Conservation (phyloP, 129 eudicot genomes). For the Pseudognaphalium luteoalbum region DNA sequence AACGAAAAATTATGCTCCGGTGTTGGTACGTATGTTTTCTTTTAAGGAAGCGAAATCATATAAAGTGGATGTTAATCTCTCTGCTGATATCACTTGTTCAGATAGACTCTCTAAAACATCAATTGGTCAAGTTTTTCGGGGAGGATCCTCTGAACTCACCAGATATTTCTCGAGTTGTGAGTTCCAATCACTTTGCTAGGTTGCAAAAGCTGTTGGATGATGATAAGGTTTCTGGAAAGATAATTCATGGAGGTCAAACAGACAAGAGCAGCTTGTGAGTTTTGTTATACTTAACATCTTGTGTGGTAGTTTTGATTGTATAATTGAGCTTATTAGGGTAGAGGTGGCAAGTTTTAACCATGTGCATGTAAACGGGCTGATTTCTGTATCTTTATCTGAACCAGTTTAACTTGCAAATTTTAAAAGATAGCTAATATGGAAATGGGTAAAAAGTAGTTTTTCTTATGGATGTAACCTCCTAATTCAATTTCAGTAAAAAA, state of each 20-base stretch:
- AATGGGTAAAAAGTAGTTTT: background rate
- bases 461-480: background rate
- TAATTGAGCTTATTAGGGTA: background rate
- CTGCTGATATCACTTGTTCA: constrained; percentile 29
- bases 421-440: background rate
- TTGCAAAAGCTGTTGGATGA: constrained; percentile 66
- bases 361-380: background rate
- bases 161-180: constrained; percentile 76
- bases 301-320: background rate
- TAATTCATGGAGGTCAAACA: constrained; percentile 81
- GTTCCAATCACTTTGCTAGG: constrained; percentile 66
- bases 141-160: constrained; percentile 68
- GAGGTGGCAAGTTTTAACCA: too few relatives aligned
- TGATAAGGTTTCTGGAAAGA: constrained; percentile 65
- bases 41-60: background rate
- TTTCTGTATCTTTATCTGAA: background rate
- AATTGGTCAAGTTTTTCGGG: constrained; percentile 68
- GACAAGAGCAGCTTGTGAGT: constrained; percentile 69
- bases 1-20: constrained; percentile 67
- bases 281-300: constrained; percentile 22
- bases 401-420: background rate
- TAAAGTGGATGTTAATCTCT: constrained; percentile 17
- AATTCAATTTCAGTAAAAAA: background rate
- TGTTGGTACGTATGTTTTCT: constrained; percentile 45
- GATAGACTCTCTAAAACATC: constrained; percentile 63